Conservation (phyloP, 441 rosid genomes). For the Geranium incanum region DNA sequence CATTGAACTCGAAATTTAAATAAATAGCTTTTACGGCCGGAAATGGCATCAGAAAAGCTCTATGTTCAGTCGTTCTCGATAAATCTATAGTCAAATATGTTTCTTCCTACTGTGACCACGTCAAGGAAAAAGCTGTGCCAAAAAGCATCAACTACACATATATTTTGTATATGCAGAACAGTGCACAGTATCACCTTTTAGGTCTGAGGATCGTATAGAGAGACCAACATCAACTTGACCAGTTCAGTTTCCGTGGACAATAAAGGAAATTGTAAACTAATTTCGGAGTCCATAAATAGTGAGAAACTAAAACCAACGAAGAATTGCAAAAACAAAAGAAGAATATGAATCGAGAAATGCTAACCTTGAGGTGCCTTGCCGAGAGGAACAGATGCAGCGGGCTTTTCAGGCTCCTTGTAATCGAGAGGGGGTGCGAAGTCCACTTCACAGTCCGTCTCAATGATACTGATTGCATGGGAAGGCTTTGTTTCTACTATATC, state of each 20-base stretch:
- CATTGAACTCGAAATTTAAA: not conserved
- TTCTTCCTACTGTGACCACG: not conserved
- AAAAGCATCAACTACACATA: not conserved
- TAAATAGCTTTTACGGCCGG: not conserved
- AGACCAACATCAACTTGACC: not conserved
- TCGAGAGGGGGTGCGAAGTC: conserved; percentile 67
- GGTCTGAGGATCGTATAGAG: not conserved
- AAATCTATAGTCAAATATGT: not conserved
- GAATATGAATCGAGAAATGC: not conserved
- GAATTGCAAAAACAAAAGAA: not conserved
- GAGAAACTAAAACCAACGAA: not conserved
- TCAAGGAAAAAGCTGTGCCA: not conserved
- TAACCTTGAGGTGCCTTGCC: conserved; percentile 40
- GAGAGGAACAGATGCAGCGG: conserved; percentile 22
- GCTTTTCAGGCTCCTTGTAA: conserved; percentile 52
- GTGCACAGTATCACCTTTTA: not conserved
- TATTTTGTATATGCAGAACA: not conserved
- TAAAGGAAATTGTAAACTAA: not conserved
- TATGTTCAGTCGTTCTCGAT: not conserved
- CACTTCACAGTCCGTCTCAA: conserved; percentile 67
- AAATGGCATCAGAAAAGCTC: not conserved
- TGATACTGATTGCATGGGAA: conserved; percentile 50
- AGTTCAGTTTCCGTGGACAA: not conserved
- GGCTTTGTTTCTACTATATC: conserved; percentile 59
- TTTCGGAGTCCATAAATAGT: not conserved